Evolutionary conservation across 257 asterid species (phyloP).

Genomic region (Penstemon eatonii): DNA sequence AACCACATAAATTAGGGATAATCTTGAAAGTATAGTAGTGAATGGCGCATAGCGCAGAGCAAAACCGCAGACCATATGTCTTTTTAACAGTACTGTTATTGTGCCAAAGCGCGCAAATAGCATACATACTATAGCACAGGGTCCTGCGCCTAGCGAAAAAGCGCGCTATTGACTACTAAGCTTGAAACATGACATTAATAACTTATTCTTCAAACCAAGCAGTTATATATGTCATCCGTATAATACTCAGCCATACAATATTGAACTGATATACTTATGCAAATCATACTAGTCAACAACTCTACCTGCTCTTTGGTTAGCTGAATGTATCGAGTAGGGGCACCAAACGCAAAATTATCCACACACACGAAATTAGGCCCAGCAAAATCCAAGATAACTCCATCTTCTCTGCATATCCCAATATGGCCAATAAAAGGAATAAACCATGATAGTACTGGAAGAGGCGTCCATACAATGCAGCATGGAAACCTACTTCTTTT

Average conservation of each 20-base stretch:
- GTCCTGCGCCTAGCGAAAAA: too few relatives aligned
- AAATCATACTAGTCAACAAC: slow-evolving; percentile 17
- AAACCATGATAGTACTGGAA: slow-evolving; percentile 87
- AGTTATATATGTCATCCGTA: too few relatives aligned
- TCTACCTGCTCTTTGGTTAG: slow-evolving; percentile 72
- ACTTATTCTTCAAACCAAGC: background rate
- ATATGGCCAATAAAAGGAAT: slow-evolving; percentile 84
- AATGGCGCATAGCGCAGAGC: too few relatives aligned
- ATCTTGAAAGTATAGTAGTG: too few relatives aligned
- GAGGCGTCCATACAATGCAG: slow-evolving; percentile 97
- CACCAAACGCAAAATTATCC: slow-evolving; percentile 83
- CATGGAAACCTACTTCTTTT: slow-evolving; percentile 67
- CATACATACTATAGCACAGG: too few relatives aligned
- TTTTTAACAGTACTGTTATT: too few relatives aligned
- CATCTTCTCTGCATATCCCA: slow-evolving; percentile 89
- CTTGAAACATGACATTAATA: background rate
- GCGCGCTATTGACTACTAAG: too few relatives aligned
- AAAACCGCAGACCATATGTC: too few relatives aligned
- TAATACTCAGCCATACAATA: background rate
- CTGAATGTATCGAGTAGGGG: slow-evolving; percentile 76
- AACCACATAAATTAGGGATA: background rate
- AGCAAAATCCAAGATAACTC: slow-evolving; percentile 88
- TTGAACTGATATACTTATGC: background rate
- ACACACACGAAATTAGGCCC: slow-evolving; percentile 90
- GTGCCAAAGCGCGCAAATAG: too few relatives aligned